Evolutionary conservation across 371 early-diverging fungal genomes (phyloP), one percentile per base, ranked within the genome.

Genomic region (Mortierella sp.): DNA sequence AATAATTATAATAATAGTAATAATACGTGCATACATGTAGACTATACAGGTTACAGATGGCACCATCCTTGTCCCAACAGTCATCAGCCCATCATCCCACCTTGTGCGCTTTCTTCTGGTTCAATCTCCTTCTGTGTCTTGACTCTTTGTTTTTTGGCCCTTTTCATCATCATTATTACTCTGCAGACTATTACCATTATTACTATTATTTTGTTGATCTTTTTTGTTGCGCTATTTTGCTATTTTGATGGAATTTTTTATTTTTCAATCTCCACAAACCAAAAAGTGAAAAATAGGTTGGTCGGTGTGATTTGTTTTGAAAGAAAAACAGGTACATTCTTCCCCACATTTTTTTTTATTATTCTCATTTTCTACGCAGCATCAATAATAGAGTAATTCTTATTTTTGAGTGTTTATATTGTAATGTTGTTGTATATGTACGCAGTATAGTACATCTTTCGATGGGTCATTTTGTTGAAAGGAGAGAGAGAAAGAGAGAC

Each of bases 281-380:
- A 66, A 57, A 66, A 66, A 57, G 19, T 55, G 58, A 66, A 66
- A 66, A 55, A 57, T 57, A 57, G 55, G 66, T 66, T 66, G 40
- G 47, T 58, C 43, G 2, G 58, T 55, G 55, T 52, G 47, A 32
- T 24, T 52, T n/a, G 28, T 53, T 53, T 22, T 36, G 36, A 36
- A 6, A 6, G 7, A 36, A 6, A 36, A 36, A 21, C 16, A 22
- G 11, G 10, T 24, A 15, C 19, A 22, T 21, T 13, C 28, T 70
- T 70, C 64, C 70, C 70, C 70, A 63, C 70, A 70, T 40, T 63
- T 63, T 70, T 70, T 22, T 21, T 24, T 43, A 4, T 48, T 19
- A 6, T n/a, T 16, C 48, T 47, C 48, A 15, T n/a, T 16, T 19
- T 43, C 10, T 43, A 43, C 16, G 45, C 16, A 16, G 4, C n/a